phyloP scores from a whole-genome alignment of 2,329 filamentous ascomycete genomes.

The Ascocoryne sarcoides region DNA sequence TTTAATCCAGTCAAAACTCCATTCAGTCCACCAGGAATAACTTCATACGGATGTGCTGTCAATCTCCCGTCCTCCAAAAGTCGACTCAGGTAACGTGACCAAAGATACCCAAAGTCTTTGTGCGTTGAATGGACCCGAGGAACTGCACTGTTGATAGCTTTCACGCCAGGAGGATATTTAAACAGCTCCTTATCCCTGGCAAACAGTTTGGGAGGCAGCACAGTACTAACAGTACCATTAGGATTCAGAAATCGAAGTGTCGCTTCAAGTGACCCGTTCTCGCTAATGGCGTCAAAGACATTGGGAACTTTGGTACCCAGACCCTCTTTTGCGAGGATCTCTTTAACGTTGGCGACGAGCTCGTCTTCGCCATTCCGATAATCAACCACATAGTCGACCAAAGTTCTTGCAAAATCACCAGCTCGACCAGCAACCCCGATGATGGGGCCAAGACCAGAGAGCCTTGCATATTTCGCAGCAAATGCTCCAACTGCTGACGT shows the following conservation, averaged over 20 bases:
- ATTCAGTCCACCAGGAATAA: slow-evolving; percentile 38
- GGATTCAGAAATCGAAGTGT: slow-evolving; percentile 6
- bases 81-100: slow-evolving; percentile 14
- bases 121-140: slow-evolving; percentile 1
- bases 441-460: slow-evolving; percentile 45
- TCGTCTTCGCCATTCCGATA: slow-evolving; percentile 40
- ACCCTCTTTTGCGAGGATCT: slow-evolving; percentile 8
- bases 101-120: slow-evolving; percentile 10
- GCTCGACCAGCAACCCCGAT: slow-evolving; percentile 46
- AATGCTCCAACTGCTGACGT: slow-evolving; percentile 46
- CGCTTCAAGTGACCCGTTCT: slow-evolving; percentile 9
- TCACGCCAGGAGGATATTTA: slow-evolving; percentile 4
- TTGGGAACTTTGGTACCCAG: slow-evolving; percentile 7
- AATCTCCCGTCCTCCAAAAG: slow-evolving; percentile 41
- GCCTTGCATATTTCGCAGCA: slow-evolving; percentile 39
- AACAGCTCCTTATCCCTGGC: slow-evolving; percentile 5
- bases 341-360: slow-evolving; percentile 25
- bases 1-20: slow-evolving; percentile 41
- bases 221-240: slow-evolving; percentile 6
- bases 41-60: slow-evolving; percentile 38
- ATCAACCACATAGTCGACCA: slow-evolving; percentile 47
- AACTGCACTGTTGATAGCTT: slow-evolving; percentile 4
- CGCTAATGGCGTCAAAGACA: slow-evolving; percentile 18
- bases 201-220: slow-evolving; percentile 7
- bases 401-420: slow-evolving; percentile 35